phyloP scores from a whole-genome alignment of 73 alveolate genomes.

The Uronychia setigera region DNA sequence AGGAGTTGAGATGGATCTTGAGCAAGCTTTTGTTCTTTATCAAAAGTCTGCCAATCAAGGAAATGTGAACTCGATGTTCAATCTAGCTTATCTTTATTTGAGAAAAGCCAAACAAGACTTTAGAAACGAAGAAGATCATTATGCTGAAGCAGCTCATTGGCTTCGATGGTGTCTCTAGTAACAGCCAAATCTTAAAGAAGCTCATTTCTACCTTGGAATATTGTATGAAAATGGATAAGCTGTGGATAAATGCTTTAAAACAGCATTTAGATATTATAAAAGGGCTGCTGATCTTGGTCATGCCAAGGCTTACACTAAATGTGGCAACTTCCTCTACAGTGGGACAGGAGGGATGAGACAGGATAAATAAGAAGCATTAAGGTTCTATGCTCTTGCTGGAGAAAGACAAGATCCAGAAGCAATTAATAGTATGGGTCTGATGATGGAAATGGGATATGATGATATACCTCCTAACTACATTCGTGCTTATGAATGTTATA shows the following conservation, averaged over 20 bases:
- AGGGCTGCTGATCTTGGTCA: conserved; percentile 78
- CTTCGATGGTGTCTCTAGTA: conserved; percentile 34
- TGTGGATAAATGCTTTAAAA: conserved; percentile 65
- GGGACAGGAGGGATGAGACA: conserved; percentile 73
- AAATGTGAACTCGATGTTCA: conserved; percentile 68
- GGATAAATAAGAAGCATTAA: conserved; percentile 64
- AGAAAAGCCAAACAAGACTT: conserved; percentile 55
- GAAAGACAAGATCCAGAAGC: conserved; percentile 60
- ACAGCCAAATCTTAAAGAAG: conserved; percentile 60
- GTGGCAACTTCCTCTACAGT: conserved; percentile 74
- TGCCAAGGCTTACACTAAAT: conserved; percentile 74
- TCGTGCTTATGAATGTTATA: conserved; percentile 68
- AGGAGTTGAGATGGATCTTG: conserved; percentile 73
- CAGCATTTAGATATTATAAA: conserved; percentile 74
- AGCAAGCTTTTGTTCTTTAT: conserved; percentile 69
- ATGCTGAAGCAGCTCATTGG: conserved; percentile 64
- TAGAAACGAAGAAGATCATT: conserved; percentile 8
- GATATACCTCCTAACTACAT: conserved; percentile 48
- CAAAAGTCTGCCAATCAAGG: conserved; percentile 68
- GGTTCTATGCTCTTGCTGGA: conserved; percentile 46
- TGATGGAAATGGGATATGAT: conserved; percentile 82
- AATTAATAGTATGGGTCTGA: conserved; percentile 71
- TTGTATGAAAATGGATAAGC: conserved; percentile 78
- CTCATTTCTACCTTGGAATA: conserved; percentile 76
- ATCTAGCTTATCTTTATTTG: conserved; percentile 72